Conservation (phyloP, 306 rosid species). For the Pyrus communis region DNA sequence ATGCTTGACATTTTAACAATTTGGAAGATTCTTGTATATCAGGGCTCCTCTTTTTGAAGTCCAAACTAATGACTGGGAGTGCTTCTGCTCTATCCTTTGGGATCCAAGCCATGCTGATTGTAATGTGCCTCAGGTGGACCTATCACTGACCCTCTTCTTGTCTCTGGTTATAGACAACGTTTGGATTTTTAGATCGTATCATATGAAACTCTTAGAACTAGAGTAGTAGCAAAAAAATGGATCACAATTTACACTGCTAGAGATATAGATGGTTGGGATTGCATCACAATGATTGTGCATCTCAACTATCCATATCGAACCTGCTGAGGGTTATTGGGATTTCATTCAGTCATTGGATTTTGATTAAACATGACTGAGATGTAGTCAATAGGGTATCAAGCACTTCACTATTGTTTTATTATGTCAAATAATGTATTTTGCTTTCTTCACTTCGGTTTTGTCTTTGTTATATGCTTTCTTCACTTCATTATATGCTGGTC, state of each 20-base stretch:
- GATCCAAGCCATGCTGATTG: conserved; percentile 48
- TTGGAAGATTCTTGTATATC: not conserved
- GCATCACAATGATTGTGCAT: not conserved
- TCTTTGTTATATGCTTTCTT: not conserved
- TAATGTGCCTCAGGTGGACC: conserved; percentile 45
- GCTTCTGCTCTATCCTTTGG: conserved; percentile 46
- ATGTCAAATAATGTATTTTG: not conserved
- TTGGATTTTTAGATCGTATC: not conserved
- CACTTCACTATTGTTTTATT: not conserved
- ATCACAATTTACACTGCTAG: not conserved
- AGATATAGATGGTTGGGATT: not conserved
- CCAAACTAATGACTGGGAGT: conserved; percentile 49
- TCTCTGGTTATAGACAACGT: not conserved
- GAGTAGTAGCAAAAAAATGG: not conserved
- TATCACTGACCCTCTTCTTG: not conserved
- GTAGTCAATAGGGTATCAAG: not conserved
- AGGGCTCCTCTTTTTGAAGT: conserved; percentile 53
- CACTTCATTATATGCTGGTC: not conserved
- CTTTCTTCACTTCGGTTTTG: not conserved
- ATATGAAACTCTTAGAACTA: not conserved
- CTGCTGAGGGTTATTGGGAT: not conserved
- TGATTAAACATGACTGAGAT: not conserved
- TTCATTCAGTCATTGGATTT: not conserved
- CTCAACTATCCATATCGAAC: not conserved
- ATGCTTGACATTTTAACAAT: not conserved